Base-by-base conservation (phyloP, 371 early-diverging fungal genomes). In the Capillidium rhysosporum region DNA sequence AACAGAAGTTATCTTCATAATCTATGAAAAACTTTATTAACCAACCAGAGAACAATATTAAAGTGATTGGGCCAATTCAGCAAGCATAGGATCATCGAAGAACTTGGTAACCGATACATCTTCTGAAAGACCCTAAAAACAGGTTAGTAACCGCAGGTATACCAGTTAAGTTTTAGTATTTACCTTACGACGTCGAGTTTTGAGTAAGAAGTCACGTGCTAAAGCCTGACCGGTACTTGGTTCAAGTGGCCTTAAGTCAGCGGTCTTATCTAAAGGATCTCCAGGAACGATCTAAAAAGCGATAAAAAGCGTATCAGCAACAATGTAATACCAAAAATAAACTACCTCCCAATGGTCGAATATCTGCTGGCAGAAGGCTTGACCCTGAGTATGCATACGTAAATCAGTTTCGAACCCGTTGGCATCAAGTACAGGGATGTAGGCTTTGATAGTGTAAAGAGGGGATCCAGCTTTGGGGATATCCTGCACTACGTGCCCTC, bases 401-500 rank as follows among this genome's bases (percentile, higher is more conserved):
- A 98, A 63, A 69, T 96, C 98, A 0, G 94, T 92, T 63, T 96
- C 97, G 57, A 94, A 94, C 28, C 98, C 98, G 64, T 76, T 79
- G 7, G 92, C 79, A 60, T 98, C 98, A 59, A 95, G 91, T 16
- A 88, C 89, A 28, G 98, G 98, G 49, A 98, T 75, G 55, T 79
- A 76, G 0, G 98, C 95, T 58, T 89, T 84, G 47, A 97, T 86
- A 7, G 83, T 86, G 66, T 89, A 90, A 46, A 94, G 70, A 9
- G 96, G 94, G 0, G 96, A 89, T 0, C 96, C 98, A 1, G 98
- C 76, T 63, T 90, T 92, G 23, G 96, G 93, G 48, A 83, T 69
- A 59, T 97, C 98, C 60, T 86, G 82, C n/a, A 88, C 82, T 26
- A 93, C 94, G 59, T 95, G 95, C n/a, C 98, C 98, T 63, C 92